Evolutionary conservation across 345 rosid genomes (phyloP), one percentile per base, ranked within the genome.

Genomic region (Melastoma malabathricum): DNA sequence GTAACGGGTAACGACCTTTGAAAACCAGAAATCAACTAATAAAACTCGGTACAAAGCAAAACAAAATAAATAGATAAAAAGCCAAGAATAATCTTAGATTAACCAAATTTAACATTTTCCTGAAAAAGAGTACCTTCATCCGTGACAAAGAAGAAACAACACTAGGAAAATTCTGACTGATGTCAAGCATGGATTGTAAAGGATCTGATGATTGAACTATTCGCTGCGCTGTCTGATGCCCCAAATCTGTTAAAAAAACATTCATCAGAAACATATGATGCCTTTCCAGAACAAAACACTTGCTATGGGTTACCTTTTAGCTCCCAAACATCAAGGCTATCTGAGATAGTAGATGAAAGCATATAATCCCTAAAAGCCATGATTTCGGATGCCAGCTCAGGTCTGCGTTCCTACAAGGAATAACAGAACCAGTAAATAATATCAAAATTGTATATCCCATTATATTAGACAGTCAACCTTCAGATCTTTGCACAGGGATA

Each of bases 191-290:
- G 51, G 90, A 76, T 60, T 84, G 98, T 61, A 84, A 64, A 65
- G 98, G 94, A 68, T 92, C 95, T 55, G 94, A 82, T 58, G 95
- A 90, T 45, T 81, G 97, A 54, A 87, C 86, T 63, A 92, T 92
- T 67, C 97, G 81, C 75, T 92, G 97, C 19, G 90, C 94, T 39
- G 98, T 92, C 73, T 92, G 98, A 78, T 92, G 97, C 54, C 98
- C 98, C 61, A 92, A 64, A 81, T 92, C 98, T 92, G 90, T 65
- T 46, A 56, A 52, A 38, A 44, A 57, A 65, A 59, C 22, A 7
- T 47, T 58, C 18, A 74, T 52, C 31, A 41, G 19, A 46, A 31
- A 47, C 4, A 34, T 31, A 44, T 29, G 6, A 22, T 4, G 18
- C 38, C 13, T 47, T 13, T 52, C 27, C 13, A 43, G 47, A 52